These are phyloP conservation scores for Neurospora cerealis DNA, from an alignment of 495 filamentous ascomycete genomes.

Conservation along the genomic window DNA sequence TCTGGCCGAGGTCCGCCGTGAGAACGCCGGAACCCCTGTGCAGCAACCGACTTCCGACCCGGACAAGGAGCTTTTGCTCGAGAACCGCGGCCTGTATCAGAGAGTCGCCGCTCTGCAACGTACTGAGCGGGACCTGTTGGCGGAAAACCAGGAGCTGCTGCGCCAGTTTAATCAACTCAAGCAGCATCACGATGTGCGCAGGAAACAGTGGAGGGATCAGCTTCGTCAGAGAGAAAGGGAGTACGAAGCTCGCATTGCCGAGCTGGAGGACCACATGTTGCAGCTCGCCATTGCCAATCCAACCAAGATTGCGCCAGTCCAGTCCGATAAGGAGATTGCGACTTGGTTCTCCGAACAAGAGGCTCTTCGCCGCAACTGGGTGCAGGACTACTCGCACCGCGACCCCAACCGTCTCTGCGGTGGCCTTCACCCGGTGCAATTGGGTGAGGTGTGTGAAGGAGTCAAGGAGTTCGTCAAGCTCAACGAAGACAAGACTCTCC, in stretches of 20 bases:
- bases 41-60: not conserved
- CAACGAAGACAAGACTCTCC: constrained; percentile 6
- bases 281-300: not conserved
- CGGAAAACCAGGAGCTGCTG: constrained; percentile 8
- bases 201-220: constrained; percentile 9
- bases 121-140: constrained; percentile 9
- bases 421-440: constrained; percentile 11
- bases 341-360: constrained; percentile 5
- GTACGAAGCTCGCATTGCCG: constrained; percentile 7
- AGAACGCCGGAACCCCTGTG: not conserved
- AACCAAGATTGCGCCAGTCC: not conserved
- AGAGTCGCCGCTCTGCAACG: constrained; percentile 15
- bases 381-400: constrained; percentile 2
- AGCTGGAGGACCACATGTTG: constrained; percentile 1
- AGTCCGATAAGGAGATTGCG: not conserved
- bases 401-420: constrained; percentile 3
- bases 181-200: constrained; percentile 4
- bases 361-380: constrained; percentile 5
- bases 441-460: constrained; percentile 9
- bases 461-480: constrained; percentile 12
- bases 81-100: constrained; percentile 16
- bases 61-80: not conserved
- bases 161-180: not conserved
- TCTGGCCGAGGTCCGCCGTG: too few relatives aligned
- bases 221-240: constrained; percentile 1